Evolutionary conservation across 2,329 filamentous ascomycete genomes (phyloP), one percentile per base, ranked within the genome.

Genomic region (Davidsoniella virescens): DNA sequence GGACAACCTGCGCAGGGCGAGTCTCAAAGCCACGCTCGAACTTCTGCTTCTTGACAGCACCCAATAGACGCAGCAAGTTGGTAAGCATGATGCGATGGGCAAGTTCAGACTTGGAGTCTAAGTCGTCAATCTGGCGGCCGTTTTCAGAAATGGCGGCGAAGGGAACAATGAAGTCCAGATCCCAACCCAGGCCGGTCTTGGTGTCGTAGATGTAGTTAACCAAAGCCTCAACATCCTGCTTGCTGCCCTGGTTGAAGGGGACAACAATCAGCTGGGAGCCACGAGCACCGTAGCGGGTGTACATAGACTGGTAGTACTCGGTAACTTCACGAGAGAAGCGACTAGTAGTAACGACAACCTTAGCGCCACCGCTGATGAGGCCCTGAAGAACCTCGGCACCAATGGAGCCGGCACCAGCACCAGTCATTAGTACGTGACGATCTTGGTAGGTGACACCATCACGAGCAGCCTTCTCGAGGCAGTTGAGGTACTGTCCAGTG

Each of bases 301-400:
- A 98, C 84, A 98, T 96, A 52, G 87, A 81, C 68, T 98, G 92
- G 69, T 98, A 98, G 71, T 96, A 98, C 70, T 98, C 92, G 5
- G 92, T 98, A 52, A 98, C 92, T 65, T 95, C 84, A 43, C 87
- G 85, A 14, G 92, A 98, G 73, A 92, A 98, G 58, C 92, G 82
- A 61, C 86, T 94, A 16, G 92, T 98, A 12, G 92, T 98, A 53
- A 98, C 93, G 48, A 96, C 72, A 39, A 98, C 93, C 71, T 92
- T 93, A 57, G 92, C 92, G 63, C 92, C 92, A 68, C 93, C 92
- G 61, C 87, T 94, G 65, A 98, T 87, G 55, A 98, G 74, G 52
- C 92, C 92, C 66, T 95, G 88, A 12, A 98, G 75, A 49, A 98
- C 92, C 60, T 96, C 92, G 36, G 92, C 92, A 64, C 92, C 92